phyloP scores from a whole-genome alignment of 2,329 filamentous ascomycete genomes.

The Aspergillus spinulosporus region DNA sequence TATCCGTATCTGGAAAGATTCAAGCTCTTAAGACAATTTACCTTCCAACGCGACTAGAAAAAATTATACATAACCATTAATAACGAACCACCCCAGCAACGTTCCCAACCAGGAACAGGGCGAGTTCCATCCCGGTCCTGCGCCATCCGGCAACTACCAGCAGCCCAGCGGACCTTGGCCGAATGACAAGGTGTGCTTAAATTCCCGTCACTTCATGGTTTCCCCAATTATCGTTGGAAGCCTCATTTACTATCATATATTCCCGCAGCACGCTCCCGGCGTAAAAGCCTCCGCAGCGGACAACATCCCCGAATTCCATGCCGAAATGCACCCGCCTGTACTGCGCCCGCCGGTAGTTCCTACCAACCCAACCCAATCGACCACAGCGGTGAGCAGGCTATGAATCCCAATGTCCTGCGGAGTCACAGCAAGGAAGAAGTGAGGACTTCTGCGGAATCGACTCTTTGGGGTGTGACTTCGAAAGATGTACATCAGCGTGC shows the following conservation, averaged over 20 bases:
- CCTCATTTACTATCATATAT: too few species aligned
- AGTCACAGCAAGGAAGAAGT: slow-evolving; percentile 43
- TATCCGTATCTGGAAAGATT: too few species aligned
- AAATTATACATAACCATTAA: not conserved
- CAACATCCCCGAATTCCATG: slow-evolving; percentile 65
- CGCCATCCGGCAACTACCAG: slow-evolving; percentile 1
- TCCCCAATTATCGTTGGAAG: too few species aligned
- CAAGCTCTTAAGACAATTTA: not conserved
- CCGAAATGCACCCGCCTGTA: slow-evolving; percentile 60
- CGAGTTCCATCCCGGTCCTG: slow-evolving; percentile 6
- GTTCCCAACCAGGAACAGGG: slow-evolving; percentile 7
- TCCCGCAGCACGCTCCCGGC: slow-evolving; percentile 62
- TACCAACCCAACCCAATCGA: slow-evolving; percentile 46
- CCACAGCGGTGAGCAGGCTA: slow-evolving; percentile 41
- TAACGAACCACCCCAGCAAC: slow-evolving; percentile 6
- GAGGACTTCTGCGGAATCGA: slow-evolving; percentile 47
- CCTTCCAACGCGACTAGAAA: not conserved
- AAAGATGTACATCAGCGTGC: slow-evolving; percentile 55
- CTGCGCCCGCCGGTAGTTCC: slow-evolving; percentile 58
- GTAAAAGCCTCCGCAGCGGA: slow-evolving; percentile 55
- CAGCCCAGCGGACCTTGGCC: slow-evolving; percentile 3
- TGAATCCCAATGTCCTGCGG: slow-evolving; percentile 43
- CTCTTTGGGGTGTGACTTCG: slow-evolving; percentile 55
- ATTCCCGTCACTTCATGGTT: not conserved
- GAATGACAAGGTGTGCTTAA: not conserved